Evolutionary conservation across 2,329 filamentous ascomycete genomes (phyloP).

Genomic region (Arthrobotrys iridis): DNA sequence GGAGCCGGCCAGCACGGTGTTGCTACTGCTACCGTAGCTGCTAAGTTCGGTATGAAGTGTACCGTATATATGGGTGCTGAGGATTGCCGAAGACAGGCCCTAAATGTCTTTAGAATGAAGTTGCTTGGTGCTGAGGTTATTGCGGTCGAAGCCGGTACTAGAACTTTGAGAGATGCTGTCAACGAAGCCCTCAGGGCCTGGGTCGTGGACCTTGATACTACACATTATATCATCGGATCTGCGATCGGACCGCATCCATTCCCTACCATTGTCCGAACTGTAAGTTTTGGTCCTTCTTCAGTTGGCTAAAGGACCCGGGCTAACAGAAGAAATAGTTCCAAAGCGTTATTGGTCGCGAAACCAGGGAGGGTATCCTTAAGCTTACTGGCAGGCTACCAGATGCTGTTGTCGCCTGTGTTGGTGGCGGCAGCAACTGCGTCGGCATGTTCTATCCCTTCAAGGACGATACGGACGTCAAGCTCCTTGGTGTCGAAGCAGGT

Average conservation of each 20-base stretch:
- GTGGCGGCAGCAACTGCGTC: constrained; percentile 91
- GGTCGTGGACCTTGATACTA: constrained; percentile 91
- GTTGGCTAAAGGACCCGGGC: not conserved
- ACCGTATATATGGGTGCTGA: constrained; percentile 99
- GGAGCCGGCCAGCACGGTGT: constrained; percentile 98
- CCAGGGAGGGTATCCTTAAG: constrained; percentile 87
- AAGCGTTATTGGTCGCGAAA: constrained; percentile 93
- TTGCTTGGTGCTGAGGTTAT: constrained; percentile 92
- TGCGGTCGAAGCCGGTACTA: constrained; percentile 88
- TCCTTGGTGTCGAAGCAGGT: constrained; percentile 93
- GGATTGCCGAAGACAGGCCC: constrained; percentile 91
- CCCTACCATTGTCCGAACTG: constrained; percentile 92
- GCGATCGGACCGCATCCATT: constrained; percentile 98
- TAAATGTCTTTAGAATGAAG: constrained; percentile 99
- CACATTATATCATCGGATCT: constrained; percentile 97
- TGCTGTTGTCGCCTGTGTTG: constrained; percentile 94
- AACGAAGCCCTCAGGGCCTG: constrained; percentile 79
- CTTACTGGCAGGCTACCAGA: constrained; percentile 90
- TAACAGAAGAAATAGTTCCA: constrained; percentile 72
- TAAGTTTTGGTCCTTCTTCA: not conserved
- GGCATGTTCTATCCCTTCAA: constrained; percentile 99
- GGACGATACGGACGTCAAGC: constrained; percentile 82
- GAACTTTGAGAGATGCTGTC: constrained; percentile 63
- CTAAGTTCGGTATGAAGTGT: constrained; percentile 98
- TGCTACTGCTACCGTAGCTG: constrained; percentile 94